These are phyloP conservation scores for Hypoxylon sp. DNA, from an alignment of 2,329 filamentous ascomycete genomes.

Conservation along the genomic window DNA sequence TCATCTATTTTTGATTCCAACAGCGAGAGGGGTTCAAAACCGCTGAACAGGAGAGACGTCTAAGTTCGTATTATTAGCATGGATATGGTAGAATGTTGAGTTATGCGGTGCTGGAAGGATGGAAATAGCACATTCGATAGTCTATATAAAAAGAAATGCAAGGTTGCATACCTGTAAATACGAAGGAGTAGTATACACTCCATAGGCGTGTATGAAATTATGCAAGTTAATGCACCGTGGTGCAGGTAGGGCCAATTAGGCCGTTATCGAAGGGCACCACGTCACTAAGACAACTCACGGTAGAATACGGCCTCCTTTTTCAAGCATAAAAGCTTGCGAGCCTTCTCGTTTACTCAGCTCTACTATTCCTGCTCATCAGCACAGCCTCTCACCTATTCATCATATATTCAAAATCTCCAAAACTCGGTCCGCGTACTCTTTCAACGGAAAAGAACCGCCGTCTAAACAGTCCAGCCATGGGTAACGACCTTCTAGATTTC, in stretches of 20 bases:
- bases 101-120: neutral
- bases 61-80: neutral
- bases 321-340: slow-evolving; percentile 1
- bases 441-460: neutral
- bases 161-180: neutral
- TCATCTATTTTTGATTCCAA: slow-evolving; percentile 22
- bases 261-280: slow-evolving; percentile 9
- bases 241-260: slow-evolving; percentile 13
- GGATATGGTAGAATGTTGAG: slow-evolving; percentile 1
- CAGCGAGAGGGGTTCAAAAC: neutral
- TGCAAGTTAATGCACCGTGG: slow-evolving; percentile 19
- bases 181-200: slow-evolving; percentile 1
- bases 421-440: no score
- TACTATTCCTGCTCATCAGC: neutral
- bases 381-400: neutral
- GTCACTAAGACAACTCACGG: slow-evolving; percentile 1
- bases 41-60: neutral
- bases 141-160: neutral
- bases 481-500: neutral
- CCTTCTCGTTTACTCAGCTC: neutral
- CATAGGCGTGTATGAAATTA: slow-evolving; percentile 23
- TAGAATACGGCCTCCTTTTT: slow-evolving; percentile 3
- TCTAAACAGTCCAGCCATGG: slow-evolving; percentile 14
- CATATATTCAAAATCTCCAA: neutral
- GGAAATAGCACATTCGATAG: neutral